Base-by-base conservation (phyloP, 768 basidiomycete genomes). In the Hemileccinum rubropunctum region DNA sequence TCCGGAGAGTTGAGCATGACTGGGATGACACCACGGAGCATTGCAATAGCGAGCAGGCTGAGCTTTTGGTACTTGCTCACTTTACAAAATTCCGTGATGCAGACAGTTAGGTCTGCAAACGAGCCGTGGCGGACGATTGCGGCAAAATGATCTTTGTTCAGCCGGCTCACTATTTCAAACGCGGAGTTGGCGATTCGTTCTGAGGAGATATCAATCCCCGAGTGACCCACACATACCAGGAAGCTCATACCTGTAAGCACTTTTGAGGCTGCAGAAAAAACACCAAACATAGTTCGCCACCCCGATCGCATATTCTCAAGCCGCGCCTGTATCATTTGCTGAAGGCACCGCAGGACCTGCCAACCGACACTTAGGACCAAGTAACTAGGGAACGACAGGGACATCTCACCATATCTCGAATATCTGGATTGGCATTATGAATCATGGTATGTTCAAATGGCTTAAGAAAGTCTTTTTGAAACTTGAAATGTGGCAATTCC, bases 11-110 rank as follows among this genome's bases (percentile, higher is more conserved):
- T 73, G 21, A 98, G 73, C 93, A 99, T 97, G 45, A 88, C 85
- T 6, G 91, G 90, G 40, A 98, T 95, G 43, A 95, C 79, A 18
- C 88, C 91, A 28, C 92, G 85, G 43, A 99, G 81, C 93, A 98
- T 98, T 14, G 88, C 94, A 53, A 98, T 98, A 3, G 95, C 94
- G 55, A 98, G 79, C 23, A 99, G 71, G 64, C 91, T 92, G 74
- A 98, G 95, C 67, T 98, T 98, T 71, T 99, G 97, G 71, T 92
- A 98, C 70, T 98, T 98, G 81, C 86, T 94, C 60, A 95, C 93
- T 80, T 98, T 98, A 78, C 91, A 95, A 73, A 98, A 99, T 68
- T 98, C 97, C 32, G 95, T 98, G 59, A 99, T 88, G 74, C 97
- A 99, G 34, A 95, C 92, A 7, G 89, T 95, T 46, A 99, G 68